These are phyloP conservation scores for Colletotrichum tamarilloi DNA, from an alignment of 2,329 filamentous ascomycete genomes.

Conservation along the genomic window DNA sequence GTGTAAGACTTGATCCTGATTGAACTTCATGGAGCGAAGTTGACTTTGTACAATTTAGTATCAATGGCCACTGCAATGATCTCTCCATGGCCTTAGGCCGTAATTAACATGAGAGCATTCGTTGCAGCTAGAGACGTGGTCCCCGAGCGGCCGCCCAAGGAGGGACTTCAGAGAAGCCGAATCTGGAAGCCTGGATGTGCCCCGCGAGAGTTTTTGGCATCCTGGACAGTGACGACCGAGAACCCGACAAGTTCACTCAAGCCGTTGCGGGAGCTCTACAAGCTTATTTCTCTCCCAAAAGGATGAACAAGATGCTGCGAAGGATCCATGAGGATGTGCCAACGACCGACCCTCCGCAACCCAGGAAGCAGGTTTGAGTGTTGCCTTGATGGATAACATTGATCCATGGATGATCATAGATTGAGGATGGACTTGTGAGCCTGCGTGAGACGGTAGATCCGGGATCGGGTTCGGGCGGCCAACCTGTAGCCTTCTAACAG, in stretches of 20 bases:
- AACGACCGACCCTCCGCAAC: not conserved
- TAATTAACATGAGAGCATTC: not conserved
- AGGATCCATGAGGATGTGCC: slow-evolving; percentile 7
- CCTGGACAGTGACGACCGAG: not conserved
- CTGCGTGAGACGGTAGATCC: not conserved
- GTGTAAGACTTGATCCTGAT: not conserved
- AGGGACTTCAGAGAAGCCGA: not conserved
- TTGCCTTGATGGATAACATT: not conserved
- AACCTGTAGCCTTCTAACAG: not conserved
- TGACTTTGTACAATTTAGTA: too few relatives aligned
- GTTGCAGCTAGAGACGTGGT: not conserved
- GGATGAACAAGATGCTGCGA: not conserved
- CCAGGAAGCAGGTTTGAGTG: not conserved
- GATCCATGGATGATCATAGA: too few relatives aligned
- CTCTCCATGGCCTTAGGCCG: not conserved
- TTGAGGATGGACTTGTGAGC: not conserved
- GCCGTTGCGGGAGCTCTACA: not conserved
- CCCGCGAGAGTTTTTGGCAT: not conserved
- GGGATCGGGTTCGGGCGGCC: not conserved
- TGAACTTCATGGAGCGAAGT: not conserved
- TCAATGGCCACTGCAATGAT: not conserved
- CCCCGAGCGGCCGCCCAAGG: not conserved
- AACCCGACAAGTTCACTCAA: not conserved
- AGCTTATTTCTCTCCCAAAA: not conserved
- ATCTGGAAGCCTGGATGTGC: not conserved